These are phyloP conservation scores for Lipomyces chichibuensis DNA, from an alignment of 805 yeast species.

Conservation along the genomic window DNA sequence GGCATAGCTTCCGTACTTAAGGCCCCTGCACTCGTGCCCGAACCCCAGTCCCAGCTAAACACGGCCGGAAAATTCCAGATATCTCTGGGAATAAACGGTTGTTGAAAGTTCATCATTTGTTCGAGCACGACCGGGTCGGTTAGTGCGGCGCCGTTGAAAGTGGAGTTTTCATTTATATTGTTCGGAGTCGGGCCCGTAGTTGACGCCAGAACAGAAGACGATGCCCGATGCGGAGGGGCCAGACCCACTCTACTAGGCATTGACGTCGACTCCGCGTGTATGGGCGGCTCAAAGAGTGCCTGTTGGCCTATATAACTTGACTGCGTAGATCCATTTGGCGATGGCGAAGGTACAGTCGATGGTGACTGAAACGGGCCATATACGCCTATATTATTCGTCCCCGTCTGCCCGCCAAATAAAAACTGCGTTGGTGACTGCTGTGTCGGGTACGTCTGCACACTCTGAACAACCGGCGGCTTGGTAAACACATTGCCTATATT, in stretches of 20 bases:
- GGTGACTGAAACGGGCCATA: not conserved
- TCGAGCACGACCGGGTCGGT: constrained; percentile 10
- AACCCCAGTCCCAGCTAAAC: constrained; percentile 27
- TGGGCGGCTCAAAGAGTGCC: not conserved
- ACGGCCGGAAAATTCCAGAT: constrained; percentile 28
- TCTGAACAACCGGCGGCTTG: not conserved
- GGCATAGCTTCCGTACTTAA: not conserved
- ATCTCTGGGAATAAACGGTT: constrained; percentile 26
- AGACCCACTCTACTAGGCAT: not conserved
- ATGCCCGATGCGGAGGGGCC: not conserved
- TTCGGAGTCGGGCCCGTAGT: not conserved
- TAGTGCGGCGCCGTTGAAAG: constrained; percentile 3
- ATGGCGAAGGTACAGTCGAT: not conserved
- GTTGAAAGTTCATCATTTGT: constrained; percentile 16
- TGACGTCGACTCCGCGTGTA: no score
- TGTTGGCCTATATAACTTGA: not conserved
- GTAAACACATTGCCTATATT: not conserved
- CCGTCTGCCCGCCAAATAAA: not conserved
- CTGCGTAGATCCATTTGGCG: not conserved
- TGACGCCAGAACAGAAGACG: not conserved
- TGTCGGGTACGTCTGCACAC: not conserved
- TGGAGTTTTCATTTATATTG: not conserved
- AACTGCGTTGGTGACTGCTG: not conserved
- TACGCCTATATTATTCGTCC: not conserved
- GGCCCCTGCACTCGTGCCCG: not conserved